Evolutionary conservation across 805 yeast species (phyloP).

Genomic region (Candida koratica): DNA sequence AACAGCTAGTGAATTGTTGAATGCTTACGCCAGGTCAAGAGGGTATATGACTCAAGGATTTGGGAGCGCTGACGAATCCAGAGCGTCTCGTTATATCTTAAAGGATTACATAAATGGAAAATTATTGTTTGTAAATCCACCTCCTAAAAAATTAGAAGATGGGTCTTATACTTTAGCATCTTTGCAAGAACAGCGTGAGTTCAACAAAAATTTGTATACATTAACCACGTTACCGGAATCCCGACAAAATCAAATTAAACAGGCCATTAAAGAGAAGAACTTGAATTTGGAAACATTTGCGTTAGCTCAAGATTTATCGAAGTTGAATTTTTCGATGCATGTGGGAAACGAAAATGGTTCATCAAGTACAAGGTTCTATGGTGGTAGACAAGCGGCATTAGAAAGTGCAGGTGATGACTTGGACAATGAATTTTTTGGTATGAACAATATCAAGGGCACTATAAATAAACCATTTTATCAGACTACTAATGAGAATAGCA

Average conservation of each 20-base stretch:
- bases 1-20: conserved; percentile 81
- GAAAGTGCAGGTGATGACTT: conserved; percentile 76
- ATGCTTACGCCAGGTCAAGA: conserved; percentile 92
- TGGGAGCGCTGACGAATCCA: conserved; percentile 93
- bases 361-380: conserved; percentile 50
- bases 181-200: conserved; percentile 39
- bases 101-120: conserved; percentile 96
- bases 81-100: conserved; percentile 88
- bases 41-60: conserved; percentile 97
- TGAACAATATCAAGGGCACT: conserved; percentile 61
- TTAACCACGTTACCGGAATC: conserved; percentile 63
- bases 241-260: conserved; percentile 65
- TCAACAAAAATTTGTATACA: conserved; percentile 73
- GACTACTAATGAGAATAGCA: conserved; percentile 29
- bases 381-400: conserved; percentile 80
- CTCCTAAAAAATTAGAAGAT: conserved; percentile 61
- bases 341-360: conserved; percentile 38
- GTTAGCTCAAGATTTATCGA: conserved; percentile 63
- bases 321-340: conserved; percentile 77
- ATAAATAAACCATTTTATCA: conserved; percentile 73
- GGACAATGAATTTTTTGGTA: conserved; percentile 80
- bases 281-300: conserved; percentile 52
- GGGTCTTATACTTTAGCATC: conserved; percentile 56
- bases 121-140: conserved; percentile 79
- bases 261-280: conserved; percentile 59